phyloP scores from a whole-genome alignment of 768 basidiomycete species.

The Termitomyces sp. region DNA sequence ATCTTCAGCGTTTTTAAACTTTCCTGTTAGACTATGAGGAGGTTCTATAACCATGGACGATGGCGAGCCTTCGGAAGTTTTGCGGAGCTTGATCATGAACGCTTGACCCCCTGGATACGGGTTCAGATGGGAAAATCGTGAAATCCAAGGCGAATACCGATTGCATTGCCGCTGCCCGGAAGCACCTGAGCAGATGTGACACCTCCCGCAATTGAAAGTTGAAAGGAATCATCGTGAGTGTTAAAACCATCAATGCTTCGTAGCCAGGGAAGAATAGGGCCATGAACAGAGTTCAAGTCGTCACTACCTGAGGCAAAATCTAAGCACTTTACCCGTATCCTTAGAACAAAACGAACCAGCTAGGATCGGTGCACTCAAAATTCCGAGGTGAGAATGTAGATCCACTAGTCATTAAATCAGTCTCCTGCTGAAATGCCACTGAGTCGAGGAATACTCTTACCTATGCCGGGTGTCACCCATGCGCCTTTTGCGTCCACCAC shows the following conservation, averaged over 20 bases:
- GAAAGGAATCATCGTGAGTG: slow-evolving; percentile 75
- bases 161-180: slow-evolving; percentile 72
- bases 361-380: slow-evolving; percentile 58
- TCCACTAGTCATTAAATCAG: slow-evolving; percentile 44
- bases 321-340: slow-evolving; percentile 5
- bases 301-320: slow-evolving; percentile 28
- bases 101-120: slow-evolving; percentile 70
- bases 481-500: slow-evolving; percentile 56
- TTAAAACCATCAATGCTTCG: slow-evolving; percentile 82
- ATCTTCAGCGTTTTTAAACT: slow-evolving; percentile 22
- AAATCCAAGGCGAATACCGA: slow-evolving; percentile 39
- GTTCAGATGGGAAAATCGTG: not conserved
- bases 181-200: slow-evolving; percentile 82
- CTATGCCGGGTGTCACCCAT: slow-evolving; percentile 65
- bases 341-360: slow-evolving; percentile 22
- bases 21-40: slow-evolving; percentile 56
- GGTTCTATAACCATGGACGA: slow-evolving; percentile 84
- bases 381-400: slow-evolving; percentile 76
- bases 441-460: slow-evolving; percentile 24
- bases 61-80: slow-evolving; percentile 69
- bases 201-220: slow-evolving; percentile 77
- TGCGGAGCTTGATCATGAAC: slow-evolving; percentile 80
- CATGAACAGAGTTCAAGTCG: slow-evolving; percentile 63
- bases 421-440: slow-evolving; percentile 10
- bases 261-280: slow-evolving; percentile 72